Base-by-base conservation (phyloP, 768 basidiomycete species). In the Serendipita sp. region DNA sequence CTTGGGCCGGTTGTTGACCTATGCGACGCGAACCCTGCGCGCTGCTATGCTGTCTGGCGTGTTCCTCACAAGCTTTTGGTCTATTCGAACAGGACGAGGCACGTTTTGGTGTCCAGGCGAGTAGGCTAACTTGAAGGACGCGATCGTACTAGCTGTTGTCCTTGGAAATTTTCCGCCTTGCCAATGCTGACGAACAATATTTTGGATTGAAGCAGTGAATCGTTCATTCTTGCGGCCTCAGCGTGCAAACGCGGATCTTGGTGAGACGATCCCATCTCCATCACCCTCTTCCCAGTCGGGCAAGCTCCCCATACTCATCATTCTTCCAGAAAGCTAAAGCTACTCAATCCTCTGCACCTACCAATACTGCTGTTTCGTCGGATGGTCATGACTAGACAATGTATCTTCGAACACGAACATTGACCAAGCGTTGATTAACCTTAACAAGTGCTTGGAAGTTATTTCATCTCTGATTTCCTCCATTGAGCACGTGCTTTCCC, bases 201-300 rank as follows among this genome's bases (percentile, higher is more conserved):
- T 24, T n/a, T n/a, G n/a, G 22, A 4, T n/a, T 13, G 9, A 13
- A 11, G 9, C 73, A 90, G 87, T 62, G 86, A 90, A 70, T 76
- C 92, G 45, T 85, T 81, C 62, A 70, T 89, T 51, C 74, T 91
- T 42, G 87, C 88, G 42, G 76, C 89, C 68, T 89, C 88, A 33
- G 87, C 72, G 88, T 92, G 33, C 88, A 92, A 73, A 89, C 90
- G 58, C 85, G 90, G 69, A 90, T 92, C 71, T 92, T 68, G 90
- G 89, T 90, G 71, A 64, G 80, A 24, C 13, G 20, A 14, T 63
- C 17, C n/a, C n/a, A n/a, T n/a, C n/a, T n/a, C n/a, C n/a, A n/a
- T n/a, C n/a, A n/a, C n/a, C n/a, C 33, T 16, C 42, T 65, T 30
- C 13, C n/a, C 22, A 2, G 48, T n/a, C 20, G 30, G 4, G 42